phyloP scores from a whole-genome alignment of 1,284 basidiomycete genomes.

The Termitomyces sp. region DNA sequence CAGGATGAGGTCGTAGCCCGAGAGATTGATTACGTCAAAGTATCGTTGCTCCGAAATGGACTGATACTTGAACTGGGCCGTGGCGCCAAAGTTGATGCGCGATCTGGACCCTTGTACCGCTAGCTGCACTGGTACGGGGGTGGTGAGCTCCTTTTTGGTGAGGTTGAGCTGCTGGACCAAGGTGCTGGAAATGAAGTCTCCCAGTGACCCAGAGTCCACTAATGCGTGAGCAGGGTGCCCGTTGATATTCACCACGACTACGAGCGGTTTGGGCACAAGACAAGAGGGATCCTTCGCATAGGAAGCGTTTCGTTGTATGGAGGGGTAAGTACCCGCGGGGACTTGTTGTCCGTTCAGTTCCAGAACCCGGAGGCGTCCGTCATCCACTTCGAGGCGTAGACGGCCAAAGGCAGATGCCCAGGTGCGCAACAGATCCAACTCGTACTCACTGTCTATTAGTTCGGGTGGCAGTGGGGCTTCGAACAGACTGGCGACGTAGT shows the following conservation, averaged over 20 bases:
- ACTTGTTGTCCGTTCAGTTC: slow-evolving; percentile 6
- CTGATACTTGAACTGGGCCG: not conserved
- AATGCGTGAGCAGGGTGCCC: slow-evolving; percentile 26
- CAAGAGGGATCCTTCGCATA: slow-evolving; percentile 19
- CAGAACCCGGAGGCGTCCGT: not conserved
- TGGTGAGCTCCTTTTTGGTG: not conserved
- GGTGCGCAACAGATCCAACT: not conserved
- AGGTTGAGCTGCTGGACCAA: not conserved
- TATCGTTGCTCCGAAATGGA: not conserved
- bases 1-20: not conserved
- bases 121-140: not conserved
- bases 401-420: not conserved
- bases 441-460: not conserved
- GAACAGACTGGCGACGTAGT: not conserved
- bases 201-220: slow-evolving; percentile 5
- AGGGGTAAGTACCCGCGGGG: slow-evolving; percentile 2
- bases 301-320: slow-evolving; percentile 14
- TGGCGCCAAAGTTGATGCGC: not conserved
- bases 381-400: not conserved
- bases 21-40: not conserved
- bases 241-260: slow-evolving; percentile 29
- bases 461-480: not conserved
- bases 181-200: not conserved
- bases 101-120: not conserved
- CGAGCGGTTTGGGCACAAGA: slow-evolving; percentile 26